Evolutionary conservation across 495 filamentous ascomycete genomes (phyloP).

Genomic region (Podospora pseudoanserina): DNA sequence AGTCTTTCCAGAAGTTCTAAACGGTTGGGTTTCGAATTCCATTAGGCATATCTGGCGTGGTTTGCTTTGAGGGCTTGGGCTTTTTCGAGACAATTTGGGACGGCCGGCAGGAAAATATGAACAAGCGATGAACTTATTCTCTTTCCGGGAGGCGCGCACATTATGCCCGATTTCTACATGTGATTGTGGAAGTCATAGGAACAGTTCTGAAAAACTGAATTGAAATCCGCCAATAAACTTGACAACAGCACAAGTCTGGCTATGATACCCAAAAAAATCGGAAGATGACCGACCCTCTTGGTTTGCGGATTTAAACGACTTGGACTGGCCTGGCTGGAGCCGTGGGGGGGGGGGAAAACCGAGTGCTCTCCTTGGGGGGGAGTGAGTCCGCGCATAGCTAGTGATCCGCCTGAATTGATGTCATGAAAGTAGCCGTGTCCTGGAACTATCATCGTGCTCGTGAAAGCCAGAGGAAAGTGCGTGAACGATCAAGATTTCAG

Average conservation of each 20-base stretch:
- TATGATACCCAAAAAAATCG: slow-evolving; percentile 22
- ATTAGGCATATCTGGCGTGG: slow-evolving; percentile 53
- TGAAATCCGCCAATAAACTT: slow-evolving; percentile 37
- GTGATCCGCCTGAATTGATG: not conserved
- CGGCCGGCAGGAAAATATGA: slow-evolving; percentile 40
- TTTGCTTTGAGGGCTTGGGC: slow-evolving; percentile 48
- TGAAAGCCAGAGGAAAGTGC: not conserved
- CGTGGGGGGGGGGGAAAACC: not conserved
- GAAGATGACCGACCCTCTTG: not conserved
- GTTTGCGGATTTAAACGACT: not conserved
- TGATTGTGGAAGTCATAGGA: slow-evolving; percentile 38
- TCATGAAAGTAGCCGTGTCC: not conserved
- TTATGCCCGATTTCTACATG: slow-evolving; percentile 12
- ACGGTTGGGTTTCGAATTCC: slow-evolving; percentile 30
- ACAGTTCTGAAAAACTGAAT: slow-evolving; percentile 42
- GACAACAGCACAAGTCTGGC: slow-evolving; percentile 19
- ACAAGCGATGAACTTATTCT: slow-evolving; percentile 31
- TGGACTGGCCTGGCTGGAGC: not conserved
- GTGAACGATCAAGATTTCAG: not conserved
- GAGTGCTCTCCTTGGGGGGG: not conserved
- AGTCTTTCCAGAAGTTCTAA: slow-evolving; percentile 98
- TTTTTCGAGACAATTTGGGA: slow-evolving; percentile 44
- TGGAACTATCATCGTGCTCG: not conserved
- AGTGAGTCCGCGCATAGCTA: not conserved
- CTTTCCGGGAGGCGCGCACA: slow-evolving; percentile 26